Evolutionary conservation across 495 filamentous ascomycete genomes (phyloP).

Genomic region (Tuber magnatum): DNA sequence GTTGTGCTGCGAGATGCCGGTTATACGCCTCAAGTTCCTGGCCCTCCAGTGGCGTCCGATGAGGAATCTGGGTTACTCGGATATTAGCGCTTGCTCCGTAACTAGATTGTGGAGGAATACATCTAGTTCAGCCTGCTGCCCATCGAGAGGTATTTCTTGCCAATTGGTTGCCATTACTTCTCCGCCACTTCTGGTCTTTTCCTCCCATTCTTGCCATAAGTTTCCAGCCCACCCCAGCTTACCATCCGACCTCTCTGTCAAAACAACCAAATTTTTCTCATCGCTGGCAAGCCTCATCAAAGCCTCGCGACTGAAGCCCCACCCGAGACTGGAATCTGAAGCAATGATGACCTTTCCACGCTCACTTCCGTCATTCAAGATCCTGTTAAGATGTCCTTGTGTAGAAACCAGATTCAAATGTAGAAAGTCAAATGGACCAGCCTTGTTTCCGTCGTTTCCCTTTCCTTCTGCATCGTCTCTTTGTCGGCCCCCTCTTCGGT

Average conservation of each 20-base stretch:
- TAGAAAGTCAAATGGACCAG: constrained; percentile 82
- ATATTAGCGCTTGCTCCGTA: constrained; percentile 8
- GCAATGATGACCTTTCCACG: constrained; percentile 74
- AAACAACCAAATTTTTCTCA: constrained; percentile 68
- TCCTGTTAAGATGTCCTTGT: constrained; percentile 42
- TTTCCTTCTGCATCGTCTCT: constrained; percentile 44
- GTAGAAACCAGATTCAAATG: constrained; percentile 53
- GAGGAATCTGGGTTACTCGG: constrained; percentile 20
- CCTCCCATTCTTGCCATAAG: constrained; percentile 39
- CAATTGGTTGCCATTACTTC: constrained; percentile 31
- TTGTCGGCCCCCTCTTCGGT: constrained; percentile 46
- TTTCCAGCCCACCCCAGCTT: constrained; percentile 30
- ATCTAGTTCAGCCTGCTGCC: constrained; percentile 22
- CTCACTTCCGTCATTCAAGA: constrained; percentile 43
- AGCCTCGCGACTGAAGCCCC: constrained; percentile 90
- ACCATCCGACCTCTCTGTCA: constrained; percentile 57
- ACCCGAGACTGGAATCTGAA: constrained; percentile 80
- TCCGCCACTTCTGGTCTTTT: constrained; percentile 6
- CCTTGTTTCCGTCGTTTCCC: constrained; percentile 45
- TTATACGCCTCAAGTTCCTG: constrained; percentile 75
- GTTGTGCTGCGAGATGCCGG: constrained; percentile 74
- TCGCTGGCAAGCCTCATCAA: constrained; percentile 67
- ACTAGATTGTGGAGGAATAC: constrained; percentile 7
- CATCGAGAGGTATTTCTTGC: constrained; percentile 27
- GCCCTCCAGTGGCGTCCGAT: constrained; percentile 58